These are phyloP conservation scores for Lentinus tigrinus DNA, from an alignment of 768 basidiomycete species.

Conservation along the genomic window DNA sequence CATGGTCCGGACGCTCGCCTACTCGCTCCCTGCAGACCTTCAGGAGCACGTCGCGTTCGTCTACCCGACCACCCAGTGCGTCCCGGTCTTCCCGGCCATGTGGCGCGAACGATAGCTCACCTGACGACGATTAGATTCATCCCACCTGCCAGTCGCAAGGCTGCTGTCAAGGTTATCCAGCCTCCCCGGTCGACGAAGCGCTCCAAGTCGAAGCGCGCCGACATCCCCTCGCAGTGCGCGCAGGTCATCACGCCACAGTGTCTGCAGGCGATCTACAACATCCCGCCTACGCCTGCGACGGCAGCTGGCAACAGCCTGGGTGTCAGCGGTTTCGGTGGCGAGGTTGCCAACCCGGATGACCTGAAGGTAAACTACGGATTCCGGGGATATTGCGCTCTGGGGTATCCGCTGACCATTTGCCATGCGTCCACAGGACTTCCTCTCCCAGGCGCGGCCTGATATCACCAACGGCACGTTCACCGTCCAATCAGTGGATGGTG, in stretches of 20 bases:
- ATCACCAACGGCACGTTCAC: conserved; percentile 23
- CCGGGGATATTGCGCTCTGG: not conserved
- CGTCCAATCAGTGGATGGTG: conserved; percentile 29
- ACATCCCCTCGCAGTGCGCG: conserved; percentile 21
- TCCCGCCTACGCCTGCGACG: conserved; percentile 22
- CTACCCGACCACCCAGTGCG: conserved; percentile 31
- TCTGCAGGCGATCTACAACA: conserved; percentile 15
- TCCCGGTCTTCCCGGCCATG: not conserved
- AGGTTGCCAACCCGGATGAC: conserved; percentile 32
- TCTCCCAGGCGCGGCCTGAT: conserved; percentile 25
- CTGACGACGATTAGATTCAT: conserved; percentile 5
- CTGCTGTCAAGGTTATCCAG: not conserved
- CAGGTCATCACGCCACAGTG: conserved; percentile 22
- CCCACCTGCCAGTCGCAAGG: conserved; percentile 8
- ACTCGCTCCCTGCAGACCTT: conserved; percentile 35
- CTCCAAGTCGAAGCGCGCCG: not conserved
- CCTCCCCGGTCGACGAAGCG: not conserved
- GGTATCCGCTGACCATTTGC: not conserved
- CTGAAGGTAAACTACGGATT: conserved; percentile 18
- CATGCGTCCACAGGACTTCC: conserved; percentile 23
- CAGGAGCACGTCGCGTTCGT: conserved; percentile 30
- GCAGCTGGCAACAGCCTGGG: conserved; percentile 27
- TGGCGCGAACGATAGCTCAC: not conserved
- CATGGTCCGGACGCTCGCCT: conserved; percentile 35
- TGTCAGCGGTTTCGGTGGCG: conserved; percentile 33